Evolutionary conservation across 2,329 filamentous ascomycete genomes (phyloP).

Genomic region (Alternaria hordeiaustralica): DNA sequence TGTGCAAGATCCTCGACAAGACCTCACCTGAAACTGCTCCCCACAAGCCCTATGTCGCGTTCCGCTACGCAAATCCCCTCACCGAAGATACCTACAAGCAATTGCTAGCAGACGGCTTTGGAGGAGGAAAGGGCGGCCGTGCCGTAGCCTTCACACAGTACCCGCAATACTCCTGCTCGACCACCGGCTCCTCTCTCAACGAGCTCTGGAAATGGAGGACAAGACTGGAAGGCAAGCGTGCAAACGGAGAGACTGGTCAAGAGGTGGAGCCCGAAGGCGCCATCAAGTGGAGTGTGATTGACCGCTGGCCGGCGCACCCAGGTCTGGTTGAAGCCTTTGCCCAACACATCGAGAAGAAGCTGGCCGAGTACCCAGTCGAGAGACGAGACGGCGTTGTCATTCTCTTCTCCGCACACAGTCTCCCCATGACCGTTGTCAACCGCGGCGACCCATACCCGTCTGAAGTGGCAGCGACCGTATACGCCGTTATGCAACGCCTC

Average conservation of each 20-base stretch:
- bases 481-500: conserved; percentile 93
- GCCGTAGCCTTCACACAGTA: conserved; percentile 98
- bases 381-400: conserved; percentile 80
- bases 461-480: conserved; percentile 93
- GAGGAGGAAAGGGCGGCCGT: conserved; percentile 84
- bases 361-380: conserved; percentile 83
- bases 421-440: conserved; percentile 98
- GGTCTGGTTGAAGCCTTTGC: conserved; percentile 93
- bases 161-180: conserved; percentile 97
- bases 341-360: conserved; percentile 84
- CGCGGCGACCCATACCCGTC: conserved; percentile 94
- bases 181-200: conserved; percentile 93
- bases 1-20: conserved; percentile 96
- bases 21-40: conserved; percentile 92
- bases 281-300: conserved; percentile 97
- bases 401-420: conserved; percentile 91
- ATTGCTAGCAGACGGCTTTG: conserved; percentile 87
- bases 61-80: conserved; percentile 90
- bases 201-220: conserved; percentile 98
- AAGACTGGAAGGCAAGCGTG: conserved; percentile 79
- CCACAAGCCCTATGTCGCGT: conserved; percentile 96
- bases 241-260: conserved; percentile 48
- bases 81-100: conserved; percentile 92
- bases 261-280: conserved; percentile 65
- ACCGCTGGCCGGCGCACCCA: conserved; percentile 92